These are phyloP conservation scores for Leccinum subfulvum DNA, from an alignment of 1,284 basidiomycete genomes.

Conservation along the genomic window DNA sequence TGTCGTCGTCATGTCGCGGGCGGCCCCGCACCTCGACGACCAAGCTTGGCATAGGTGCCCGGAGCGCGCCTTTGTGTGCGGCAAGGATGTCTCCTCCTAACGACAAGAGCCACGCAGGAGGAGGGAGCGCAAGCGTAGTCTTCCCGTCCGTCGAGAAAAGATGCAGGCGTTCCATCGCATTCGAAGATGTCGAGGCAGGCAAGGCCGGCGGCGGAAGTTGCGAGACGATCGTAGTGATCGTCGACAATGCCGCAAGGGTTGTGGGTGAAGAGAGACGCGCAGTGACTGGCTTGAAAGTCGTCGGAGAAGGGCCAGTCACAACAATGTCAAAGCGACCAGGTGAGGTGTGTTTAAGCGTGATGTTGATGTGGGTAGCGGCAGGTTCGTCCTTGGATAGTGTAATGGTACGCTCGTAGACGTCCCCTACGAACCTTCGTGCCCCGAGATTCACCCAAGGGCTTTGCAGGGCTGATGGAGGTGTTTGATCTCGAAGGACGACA, in stretches of 20 bases:
- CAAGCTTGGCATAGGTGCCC: constrained; percentile 87
- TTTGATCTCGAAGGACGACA: constrained; percentile 65
- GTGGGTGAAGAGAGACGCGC: constrained; percentile 54
- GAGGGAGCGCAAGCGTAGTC: constrained; percentile 58
- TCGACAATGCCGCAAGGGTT: constrained; percentile 47
- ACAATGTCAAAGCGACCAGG: constrained; percentile 53
- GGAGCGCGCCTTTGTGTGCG: constrained; percentile 53
- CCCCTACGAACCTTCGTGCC: constrained; percentile 75
- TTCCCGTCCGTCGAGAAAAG: constrained; percentile 55
- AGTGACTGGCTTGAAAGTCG: constrained; percentile 48
- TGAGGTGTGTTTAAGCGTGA: constrained; percentile 46
- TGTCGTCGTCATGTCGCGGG: no score
- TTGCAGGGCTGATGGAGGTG: constrained; percentile 25
- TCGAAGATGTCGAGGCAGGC: constrained; percentile 49
- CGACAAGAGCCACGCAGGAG: constrained; percentile 66
- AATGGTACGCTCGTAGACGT: constrained; percentile 60
- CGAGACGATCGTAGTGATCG: constrained; percentile 69
- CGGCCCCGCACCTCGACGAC: constrained; percentile 77
- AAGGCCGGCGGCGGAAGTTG: constrained; percentile 53
- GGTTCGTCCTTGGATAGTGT: constrained; percentile 54
- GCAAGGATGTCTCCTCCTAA: constrained; percentile 55
- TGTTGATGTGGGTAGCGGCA: constrained; percentile 38
- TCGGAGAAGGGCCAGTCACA: constrained; percentile 40
- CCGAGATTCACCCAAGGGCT: constrained; percentile 67
- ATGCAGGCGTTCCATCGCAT: constrained; percentile 67